Percentiles rank a stretch among this genome's conserved stretches.
Evolutionary conservation across 2,329 filamentous ascomycete species (phyloP).

Genomic region (Pseudocercospora crystallina): DNA sequence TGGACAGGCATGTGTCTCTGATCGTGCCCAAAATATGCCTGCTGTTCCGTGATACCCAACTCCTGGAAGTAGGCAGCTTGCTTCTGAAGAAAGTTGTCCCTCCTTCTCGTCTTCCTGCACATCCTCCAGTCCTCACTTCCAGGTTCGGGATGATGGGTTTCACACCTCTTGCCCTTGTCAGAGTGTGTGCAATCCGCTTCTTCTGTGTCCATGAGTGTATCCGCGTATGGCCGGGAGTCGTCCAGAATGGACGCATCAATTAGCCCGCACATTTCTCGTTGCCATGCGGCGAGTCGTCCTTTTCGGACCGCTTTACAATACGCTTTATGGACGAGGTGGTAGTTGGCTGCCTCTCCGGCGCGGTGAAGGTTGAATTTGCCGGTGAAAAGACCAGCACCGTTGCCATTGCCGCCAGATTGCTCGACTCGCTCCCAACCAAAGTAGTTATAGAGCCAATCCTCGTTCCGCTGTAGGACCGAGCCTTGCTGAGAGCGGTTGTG

Average conservation of each 20-base stretch:
- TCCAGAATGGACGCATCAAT: conserved; percentile 5
- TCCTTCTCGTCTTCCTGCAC: conserved; percentile 9
- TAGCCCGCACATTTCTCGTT: conserved; percentile 2
- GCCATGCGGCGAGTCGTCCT: conserved; percentile 6
- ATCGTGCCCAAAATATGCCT: background rate
- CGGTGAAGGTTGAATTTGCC: conserved; percentile 21
- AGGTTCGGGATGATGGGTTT: too few species aligned
- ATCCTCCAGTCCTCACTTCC: conserved; percentile 13
- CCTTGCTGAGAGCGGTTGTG: conserved; percentile 15
- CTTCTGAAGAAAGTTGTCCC: conserved; percentile 1
- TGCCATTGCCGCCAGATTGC: conserved; percentile 24
- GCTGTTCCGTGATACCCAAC: conserved; percentile 5
- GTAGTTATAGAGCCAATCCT: conserved; percentile 15
- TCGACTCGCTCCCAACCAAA: conserved; percentile 14
- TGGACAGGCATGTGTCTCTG: background rate
- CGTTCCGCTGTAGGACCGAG: conserved; percentile 12
- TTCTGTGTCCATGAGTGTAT: conserved; percentile 9
- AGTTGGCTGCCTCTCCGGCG: conserved; percentile 1
- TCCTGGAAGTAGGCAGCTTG: conserved; percentile 1
- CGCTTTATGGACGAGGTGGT: conserved; percentile 6
- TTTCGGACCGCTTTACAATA: conserved; percentile 2
- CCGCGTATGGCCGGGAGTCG: background rate
- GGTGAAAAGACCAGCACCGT: conserved; percentile 17
- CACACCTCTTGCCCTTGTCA: background rate
- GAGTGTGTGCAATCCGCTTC: conserved; percentile 7